Evolutionary conservation across 2,329 filamentous ascomycete species (phyloP), one percentile per base, ranked within the genome.

Genomic region (Stemphylium lycopersici): DNA sequence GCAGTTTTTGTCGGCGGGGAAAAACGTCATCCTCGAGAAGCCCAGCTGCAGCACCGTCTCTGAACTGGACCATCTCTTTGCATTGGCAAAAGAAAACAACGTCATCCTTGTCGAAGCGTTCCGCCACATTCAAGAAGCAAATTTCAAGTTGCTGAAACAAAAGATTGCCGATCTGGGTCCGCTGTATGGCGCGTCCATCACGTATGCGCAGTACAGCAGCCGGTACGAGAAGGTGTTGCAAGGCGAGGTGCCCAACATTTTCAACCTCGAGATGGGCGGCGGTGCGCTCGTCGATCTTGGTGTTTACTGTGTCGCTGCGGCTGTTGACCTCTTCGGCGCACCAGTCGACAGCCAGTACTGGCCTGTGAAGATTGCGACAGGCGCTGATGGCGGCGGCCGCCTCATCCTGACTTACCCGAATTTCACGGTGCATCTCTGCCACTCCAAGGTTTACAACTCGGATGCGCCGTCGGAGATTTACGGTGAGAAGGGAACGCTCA

Each of bases 1-100:
- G 55, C 61, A 66, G 13, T 67, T 79, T 33, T 70, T 82, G 31
- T 39, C 63, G 4, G 78, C 76, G 2, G 73, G 75, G 45, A 81
- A 81, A 60, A 75, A 82, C 61, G 79, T 81, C 55, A 73, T 82
- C 26, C 67, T 82, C n/a, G 80, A 82, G 63, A 82, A 82, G 62
- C 80, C 80, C 4, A 76, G 78, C 0, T 79, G 78, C 22, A 76
- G 72, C 20, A 81, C 75, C 1, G 61, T 70, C 22, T 57, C 63
- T 2, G 78, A 81, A 58, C 70, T 81, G 3, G 72, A 79, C 32
- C 68, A 76, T 24, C 66, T 81, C 11, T 79, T 80, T 66, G 57
- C 62, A 13, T 65, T 77, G 12, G 78, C 79, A 1, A 70, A 76
- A 38, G 64, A 70, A 33, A 73, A 80, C 18, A 66, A 69, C 13